These are phyloP conservation scores for Alternaria burnsii DNA, from an alignment of 2,329 filamentous ascomycete genomes.

Conservation along the genomic window DNA sequence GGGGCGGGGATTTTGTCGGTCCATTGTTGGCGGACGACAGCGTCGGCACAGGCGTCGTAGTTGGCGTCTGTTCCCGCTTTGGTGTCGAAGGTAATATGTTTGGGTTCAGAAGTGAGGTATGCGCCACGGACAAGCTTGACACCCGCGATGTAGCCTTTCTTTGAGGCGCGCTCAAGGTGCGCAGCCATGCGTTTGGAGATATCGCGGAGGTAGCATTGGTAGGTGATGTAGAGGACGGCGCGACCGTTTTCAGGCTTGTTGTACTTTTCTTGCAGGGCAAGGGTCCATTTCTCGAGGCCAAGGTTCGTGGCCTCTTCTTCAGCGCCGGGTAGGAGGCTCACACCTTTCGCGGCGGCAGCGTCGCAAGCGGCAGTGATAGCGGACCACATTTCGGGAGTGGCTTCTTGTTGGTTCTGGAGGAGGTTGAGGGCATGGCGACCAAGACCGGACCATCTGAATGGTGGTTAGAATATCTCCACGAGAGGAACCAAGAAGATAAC, in stretches of 20 bases:
- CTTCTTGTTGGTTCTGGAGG: constrained; percentile 69
- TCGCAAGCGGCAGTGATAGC: constrained; percentile 80
- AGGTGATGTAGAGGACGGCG: constrained; percentile 76
- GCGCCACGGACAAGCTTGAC: constrained; percentile 67
- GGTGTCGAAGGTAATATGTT: constrained; percentile 61
- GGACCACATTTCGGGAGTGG: constrained; percentile 69
- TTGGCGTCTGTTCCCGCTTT: constrained; percentile 64
- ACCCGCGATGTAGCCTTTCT: constrained; percentile 62
- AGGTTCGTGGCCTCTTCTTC: constrained; percentile 82
- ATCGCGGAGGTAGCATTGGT: constrained; percentile 65
- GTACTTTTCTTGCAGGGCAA: constrained; percentile 78
- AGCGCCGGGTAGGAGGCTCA: constrained; percentile 83
- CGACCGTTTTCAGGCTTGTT: constrained; percentile 65
- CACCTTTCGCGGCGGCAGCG: constrained; percentile 71
- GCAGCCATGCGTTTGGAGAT: constrained; percentile 54
- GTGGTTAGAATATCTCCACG: constrained; percentile 22
- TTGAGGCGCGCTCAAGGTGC: constrained; percentile 57
- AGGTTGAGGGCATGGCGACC: constrained; percentile 75
- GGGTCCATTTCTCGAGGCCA: constrained; percentile 82
- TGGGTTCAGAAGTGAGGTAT: constrained; percentile 62
- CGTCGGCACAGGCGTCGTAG: constrained; percentile 76
- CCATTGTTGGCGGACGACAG: constrained; percentile 72
- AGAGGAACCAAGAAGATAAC: constrained; percentile 15
- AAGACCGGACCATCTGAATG: constrained; percentile 76
- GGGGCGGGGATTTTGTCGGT: constrained; percentile 59